A percentile compares a stretch with the other conserved stretches of the same genome.
These are phyloP conservation scores for Carpinus viminea DNA, from an alignment of 306 rosid species.

Conservation along the genomic window DNA sequence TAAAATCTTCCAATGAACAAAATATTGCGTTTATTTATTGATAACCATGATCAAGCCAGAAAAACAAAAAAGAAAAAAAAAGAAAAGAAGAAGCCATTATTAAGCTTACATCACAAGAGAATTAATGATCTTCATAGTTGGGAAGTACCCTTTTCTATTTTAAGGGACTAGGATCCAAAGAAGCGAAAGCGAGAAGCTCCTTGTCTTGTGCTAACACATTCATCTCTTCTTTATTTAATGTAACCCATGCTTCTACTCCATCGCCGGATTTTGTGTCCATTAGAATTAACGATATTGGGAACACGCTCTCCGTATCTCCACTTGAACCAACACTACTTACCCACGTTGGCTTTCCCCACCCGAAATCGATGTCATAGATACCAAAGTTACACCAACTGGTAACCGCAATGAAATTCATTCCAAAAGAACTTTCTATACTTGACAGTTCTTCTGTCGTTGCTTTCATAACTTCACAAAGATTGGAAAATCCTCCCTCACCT, in stretches of 20 bases:
- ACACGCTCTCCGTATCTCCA: neutral
- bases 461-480: neutral
- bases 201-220: neutral
- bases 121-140: no score
- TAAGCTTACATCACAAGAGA: neutral
- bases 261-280: neutral
- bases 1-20: no score
- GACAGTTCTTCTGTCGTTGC: neutral
- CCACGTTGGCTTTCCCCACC: constrained; percentile 26
- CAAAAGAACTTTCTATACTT: neutral
- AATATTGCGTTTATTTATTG: no score
- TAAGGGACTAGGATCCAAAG: constrained; percentile 21
- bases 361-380: constrained; percentile 13
- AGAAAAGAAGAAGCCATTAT: no score
- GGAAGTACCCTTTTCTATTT: neutral
- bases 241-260: constrained; percentile 23
- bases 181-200: constrained; percentile 22
- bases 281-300: neutral
- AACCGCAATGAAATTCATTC: constrained; percentile 11
- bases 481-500: constrained; percentile 1
- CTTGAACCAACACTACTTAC: neutral
- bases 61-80: no score
- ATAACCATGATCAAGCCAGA: no score
- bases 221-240: constrained; percentile 8
- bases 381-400: constrained; percentile 20